These are phyloP conservation scores for Syncephalis plumigaleata DNA, from an alignment of 371 early-diverging fungal genomes.

Conservation along the genomic window DNA sequence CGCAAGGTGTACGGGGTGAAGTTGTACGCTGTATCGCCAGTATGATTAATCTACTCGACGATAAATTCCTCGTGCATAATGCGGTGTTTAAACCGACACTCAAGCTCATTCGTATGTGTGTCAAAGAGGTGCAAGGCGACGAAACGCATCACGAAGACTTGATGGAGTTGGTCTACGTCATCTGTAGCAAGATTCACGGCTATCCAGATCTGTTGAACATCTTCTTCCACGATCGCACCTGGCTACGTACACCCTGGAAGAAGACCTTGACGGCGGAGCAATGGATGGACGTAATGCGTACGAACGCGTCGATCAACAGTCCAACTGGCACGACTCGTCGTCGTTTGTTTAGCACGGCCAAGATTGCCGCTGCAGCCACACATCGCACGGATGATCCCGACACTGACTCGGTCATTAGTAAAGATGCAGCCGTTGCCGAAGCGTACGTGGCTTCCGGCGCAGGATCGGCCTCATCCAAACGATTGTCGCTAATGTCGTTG, in stretches of 20 bases:
- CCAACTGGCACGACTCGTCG: too few species aligned
- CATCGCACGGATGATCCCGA: not conserved
- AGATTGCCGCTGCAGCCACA: not conserved
- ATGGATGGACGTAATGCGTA: too few species aligned
- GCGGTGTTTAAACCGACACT: conserved; percentile 77
- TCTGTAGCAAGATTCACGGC: conserved; percentile 82
- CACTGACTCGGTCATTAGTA: too few species aligned
- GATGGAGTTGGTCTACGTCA: conserved; percentile 72
- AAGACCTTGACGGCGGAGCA: conserved; percentile 1
- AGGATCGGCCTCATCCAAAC: conserved; percentile 1
- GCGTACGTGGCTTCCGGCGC: not conserved
- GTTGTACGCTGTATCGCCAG: conserved; percentile 61
- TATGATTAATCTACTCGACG: conserved; percentile 72
- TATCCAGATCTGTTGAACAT: conserved; percentile 73
- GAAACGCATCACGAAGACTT: conserved; percentile 64
- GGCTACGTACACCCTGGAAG: conserved; percentile 48
- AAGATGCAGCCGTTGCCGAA: too few species aligned
- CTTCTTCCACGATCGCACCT: conserved; percentile 71
- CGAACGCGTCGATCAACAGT: too few species aligned
- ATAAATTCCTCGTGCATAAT: conserved; percentile 75
- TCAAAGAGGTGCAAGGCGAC: conserved; percentile 30
- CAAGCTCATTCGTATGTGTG: conserved; percentile 51
- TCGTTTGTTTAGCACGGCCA: not conserved
- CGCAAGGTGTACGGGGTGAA: conserved; percentile 71
- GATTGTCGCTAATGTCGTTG: conserved; percentile 1